phyloP scores from a whole-genome alignment of 306 rosid species.

The Elaeagnus macrophylla region DNA sequence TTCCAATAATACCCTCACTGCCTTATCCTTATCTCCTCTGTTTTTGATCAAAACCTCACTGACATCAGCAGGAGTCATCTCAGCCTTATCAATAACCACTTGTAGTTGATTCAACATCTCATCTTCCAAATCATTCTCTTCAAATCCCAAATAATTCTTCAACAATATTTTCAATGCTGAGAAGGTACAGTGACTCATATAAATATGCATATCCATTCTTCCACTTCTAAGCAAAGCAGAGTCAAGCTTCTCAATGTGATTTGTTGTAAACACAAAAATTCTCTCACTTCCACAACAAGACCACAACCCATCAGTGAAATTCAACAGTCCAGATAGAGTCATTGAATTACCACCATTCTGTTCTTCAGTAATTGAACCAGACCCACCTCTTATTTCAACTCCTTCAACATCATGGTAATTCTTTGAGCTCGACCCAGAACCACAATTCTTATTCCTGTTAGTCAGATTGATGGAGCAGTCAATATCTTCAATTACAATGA shows the following conservation, averaged over 20 bases:
- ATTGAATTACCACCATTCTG: constrained; percentile 57
- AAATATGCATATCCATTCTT: constrained; percentile 92
- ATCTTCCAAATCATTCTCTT: constrained; percentile 29
- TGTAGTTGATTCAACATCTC: constrained; percentile 28
- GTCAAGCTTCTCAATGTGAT: constrained; percentile 95
- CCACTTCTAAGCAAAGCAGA: constrained; percentile 85
- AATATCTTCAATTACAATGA: constrained; percentile 86
- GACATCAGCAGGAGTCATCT: constrained; percentile 88
- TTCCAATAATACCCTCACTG: constrained; percentile 52
- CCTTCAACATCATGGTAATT: constrained; percentile 25
- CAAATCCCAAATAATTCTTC: constrained; percentile 53
- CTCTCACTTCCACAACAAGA: constrained; percentile 97
- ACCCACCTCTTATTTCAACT: constrained; percentile 2
- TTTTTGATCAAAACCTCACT: constrained; percentile 89
- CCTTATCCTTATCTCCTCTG: constrained; percentile 43
- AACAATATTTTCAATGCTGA: constrained; percentile 63
- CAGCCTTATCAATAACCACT: constrained; percentile 47
- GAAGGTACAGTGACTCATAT: constrained; percentile 68
- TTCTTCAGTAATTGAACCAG: constrained; percentile 20
- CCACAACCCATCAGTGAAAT: constrained; percentile 95
- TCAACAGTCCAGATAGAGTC: constrained; percentile 80
- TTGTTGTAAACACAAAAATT: constrained; percentile 84
- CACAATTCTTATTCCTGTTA: constrained; percentile 34
- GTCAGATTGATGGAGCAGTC: constrained; percentile 73
- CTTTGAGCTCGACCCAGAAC: neutral